phyloP scores from a whole-genome alignment of 768 basidiomycete species.

The Russula emetica region DNA sequence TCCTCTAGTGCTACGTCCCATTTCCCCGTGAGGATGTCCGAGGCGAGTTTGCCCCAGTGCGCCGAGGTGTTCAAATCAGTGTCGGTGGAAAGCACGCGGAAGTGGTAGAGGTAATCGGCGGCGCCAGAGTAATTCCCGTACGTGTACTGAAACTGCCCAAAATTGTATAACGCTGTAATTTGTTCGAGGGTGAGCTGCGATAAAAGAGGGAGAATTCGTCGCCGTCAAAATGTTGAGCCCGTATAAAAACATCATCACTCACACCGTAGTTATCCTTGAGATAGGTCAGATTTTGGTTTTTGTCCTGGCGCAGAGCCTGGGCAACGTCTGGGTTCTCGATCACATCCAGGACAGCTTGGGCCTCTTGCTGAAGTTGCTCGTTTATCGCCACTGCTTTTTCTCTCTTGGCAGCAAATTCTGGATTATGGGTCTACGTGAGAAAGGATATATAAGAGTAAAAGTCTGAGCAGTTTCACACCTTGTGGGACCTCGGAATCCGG shows the following conservation, averaged over 20 bases:
- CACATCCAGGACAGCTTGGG: slow-evolving; percentile 88
- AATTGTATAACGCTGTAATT: slow-evolving; percentile 94
- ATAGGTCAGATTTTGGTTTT: slow-evolving; percentile 92
- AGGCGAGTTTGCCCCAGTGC: slow-evolving; percentile 98
- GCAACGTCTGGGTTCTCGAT: slow-evolving; percentile 97
- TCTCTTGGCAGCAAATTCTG: slow-evolving; percentile 84
- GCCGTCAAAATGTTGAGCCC: slow-evolving; percentile 6
- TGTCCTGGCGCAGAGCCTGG: slow-evolving; percentile 90
- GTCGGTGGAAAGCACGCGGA: slow-evolving; percentile 94
- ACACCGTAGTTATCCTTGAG: slow-evolving; percentile 91
- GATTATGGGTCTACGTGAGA: slow-evolving; percentile 4
- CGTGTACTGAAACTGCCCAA: slow-evolving; percentile 98
- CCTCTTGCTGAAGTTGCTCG: slow-evolving; percentile 81
- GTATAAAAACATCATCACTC: slow-evolving; percentile 31
- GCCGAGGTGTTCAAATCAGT: slow-evolving; percentile 90
- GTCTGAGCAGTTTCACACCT: slow-evolving; percentile 43
- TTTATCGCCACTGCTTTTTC: slow-evolving; percentile 79
- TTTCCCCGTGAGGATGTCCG: slow-evolving; percentile 89
- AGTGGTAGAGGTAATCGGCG: slow-evolving; percentile 97
- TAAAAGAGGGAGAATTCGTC: not conserved
- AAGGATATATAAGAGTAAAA: not conserved
- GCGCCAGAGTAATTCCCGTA: slow-evolving; percentile 96
- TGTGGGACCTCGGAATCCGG: slow-evolving; percentile 64
- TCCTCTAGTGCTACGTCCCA: slow-evolving; percentile 96
- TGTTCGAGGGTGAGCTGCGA: slow-evolving; percentile 86